phyloP scores from a whole-genome alignment of 2,329 filamentous ascomycete species.

The Raffaelea ambrosiae region DNA sequence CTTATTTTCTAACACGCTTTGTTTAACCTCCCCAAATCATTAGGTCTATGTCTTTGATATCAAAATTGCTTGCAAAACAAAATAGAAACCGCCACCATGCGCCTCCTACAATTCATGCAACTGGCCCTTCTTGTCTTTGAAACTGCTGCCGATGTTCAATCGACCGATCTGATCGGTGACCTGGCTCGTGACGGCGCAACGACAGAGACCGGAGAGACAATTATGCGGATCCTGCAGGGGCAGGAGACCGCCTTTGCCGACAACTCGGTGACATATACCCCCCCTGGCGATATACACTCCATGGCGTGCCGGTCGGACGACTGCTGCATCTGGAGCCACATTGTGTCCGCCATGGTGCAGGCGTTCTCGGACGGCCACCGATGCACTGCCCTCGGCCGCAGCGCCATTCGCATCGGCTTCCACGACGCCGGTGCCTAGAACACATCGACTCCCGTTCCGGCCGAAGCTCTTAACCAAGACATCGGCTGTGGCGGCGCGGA shows the following conservation, averaged over 20 bases:
- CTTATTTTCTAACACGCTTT: neutral
- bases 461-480: slow-evolving; percentile 16
- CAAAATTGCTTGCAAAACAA: neutral
- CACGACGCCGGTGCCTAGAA: slow-evolving; percentile 37
- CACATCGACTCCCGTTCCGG: slow-evolving; percentile 6
- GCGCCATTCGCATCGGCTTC: slow-evolving; percentile 35
- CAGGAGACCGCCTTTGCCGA: slow-evolving; percentile 12
- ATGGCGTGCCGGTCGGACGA: slow-evolving; percentile 16
- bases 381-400: slow-evolving; percentile 32
- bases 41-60: too few species aligned
- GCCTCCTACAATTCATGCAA: neutral
- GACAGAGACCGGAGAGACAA: slow-evolving; percentile 23
- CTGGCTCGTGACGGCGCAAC: slow-evolving; percentile 23
- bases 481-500: slow-evolving; percentile 30
- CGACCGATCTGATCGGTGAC: slow-evolving; percentile 25
- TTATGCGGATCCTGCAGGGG: slow-evolving; percentile 26
- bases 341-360: slow-evolving; percentile 25
- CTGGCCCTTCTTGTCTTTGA: too few species aligned
- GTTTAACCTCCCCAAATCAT: too few species aligned
- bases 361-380: slow-evolving; percentile 23
- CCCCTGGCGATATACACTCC: slow-evolving; percentile 12
- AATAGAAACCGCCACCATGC: neutral
- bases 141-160: neutral
- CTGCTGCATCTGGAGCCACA: slow-evolving; percentile 30
- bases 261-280: slow-evolving; percentile 15